Base-by-base conservation (phyloP, 2,329 filamentous ascomycete genomes). In the Talaromyces atroroseus region DNA sequence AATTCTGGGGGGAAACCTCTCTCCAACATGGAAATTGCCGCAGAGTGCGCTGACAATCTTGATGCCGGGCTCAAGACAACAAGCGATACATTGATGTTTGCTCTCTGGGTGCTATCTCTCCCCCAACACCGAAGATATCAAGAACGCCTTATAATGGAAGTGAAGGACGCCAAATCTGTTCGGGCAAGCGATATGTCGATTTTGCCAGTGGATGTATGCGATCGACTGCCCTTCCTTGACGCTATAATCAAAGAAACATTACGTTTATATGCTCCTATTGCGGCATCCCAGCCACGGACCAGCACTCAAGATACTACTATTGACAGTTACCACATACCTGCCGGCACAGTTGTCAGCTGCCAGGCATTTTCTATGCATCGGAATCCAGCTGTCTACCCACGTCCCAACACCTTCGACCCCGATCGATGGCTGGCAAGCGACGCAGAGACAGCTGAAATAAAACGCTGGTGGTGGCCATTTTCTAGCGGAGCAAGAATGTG, bases 381-480 rank as follows among this genome's bases (percentile, higher is more conserved):
- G 36, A 63, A 70, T 44, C 57, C 63, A 11, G 49, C 53, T 1
- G 59, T 70, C 44, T 70, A 69, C 44, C 64, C 66, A 2, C 29
- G 63, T 12, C 60, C 66, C 0, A 40, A 59, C 1, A 52, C 52
- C 5, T 71, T 68, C 60, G 49, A 54, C 3, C 68, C 68, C 12
- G 66, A 68, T 36, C 59, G 68, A 51, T 71, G 67, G 62, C 58
- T 71, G 16, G 55, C 56, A 45, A 49, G 32, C 10, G 32, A 47
- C 20, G 10, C 21, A 20, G 52, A 54, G 6, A 50, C 49, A n/a
- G 49, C 49, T 44, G 49, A 52, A 44, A 52, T 52, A 36, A 52
- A 44, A 21, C 49, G 38, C 38, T 52, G 49, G 49, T 52, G 34
- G 34, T 52, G 49, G 49, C 34, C 49, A 2, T 52, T 52, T 45